Conservation (phyloP, 805 yeast species). For the Wickerhamiella kurtzmanii region DNA sequence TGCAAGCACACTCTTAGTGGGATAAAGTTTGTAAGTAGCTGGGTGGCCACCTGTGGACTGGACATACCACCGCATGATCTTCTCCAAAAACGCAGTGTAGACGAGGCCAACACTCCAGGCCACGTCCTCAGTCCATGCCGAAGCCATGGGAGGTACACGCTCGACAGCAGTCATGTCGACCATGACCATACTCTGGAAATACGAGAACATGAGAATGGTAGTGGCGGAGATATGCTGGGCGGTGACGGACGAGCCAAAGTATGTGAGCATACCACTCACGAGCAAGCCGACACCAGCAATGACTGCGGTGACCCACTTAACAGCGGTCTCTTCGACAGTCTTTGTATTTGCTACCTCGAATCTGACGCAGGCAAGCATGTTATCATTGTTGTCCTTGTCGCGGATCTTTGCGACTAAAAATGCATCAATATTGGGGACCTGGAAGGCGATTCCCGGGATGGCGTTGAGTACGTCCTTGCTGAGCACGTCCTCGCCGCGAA, state of each 20-base stretch:
- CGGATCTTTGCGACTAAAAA: conserved; percentile 43
- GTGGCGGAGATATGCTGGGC: conserved; percentile 84
- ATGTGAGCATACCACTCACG: conserved; percentile 66
- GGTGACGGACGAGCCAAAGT: conserved; percentile 77
- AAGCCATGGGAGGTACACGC: conserved; percentile 80
- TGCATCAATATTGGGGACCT: conserved; percentile 80
- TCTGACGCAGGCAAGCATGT: conserved; percentile 57
- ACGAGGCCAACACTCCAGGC: conserved; percentile 95
- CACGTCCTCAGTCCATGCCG: conserved; percentile 82
- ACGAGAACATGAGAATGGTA: conserved; percentile 67
- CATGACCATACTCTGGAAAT: conserved; percentile 79
- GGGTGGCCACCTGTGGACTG: conserved; percentile 90
- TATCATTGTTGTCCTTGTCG: conserved; percentile 24
- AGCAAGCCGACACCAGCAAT: conserved; percentile 79
- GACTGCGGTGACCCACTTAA: conserved; percentile 88
- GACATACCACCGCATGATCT: conserved; percentile 82
- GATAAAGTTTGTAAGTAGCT: conserved; percentile 42
- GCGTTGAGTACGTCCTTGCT: conserved; percentile 34
- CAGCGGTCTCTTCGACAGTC: conserved; percentile 66
- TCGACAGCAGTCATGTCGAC: conserved; percentile 77
- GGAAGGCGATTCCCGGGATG: conserved; percentile 76
- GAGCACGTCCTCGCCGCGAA: conserved; percentile 52
- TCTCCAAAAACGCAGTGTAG: conserved; percentile 66
- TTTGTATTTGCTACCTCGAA: conserved; percentile 63
- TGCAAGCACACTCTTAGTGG: conserved; percentile 55